phyloP scores from a whole-genome alignment of 768 basidiomycete species.

The Leucosporidium yakuticum region DNA sequence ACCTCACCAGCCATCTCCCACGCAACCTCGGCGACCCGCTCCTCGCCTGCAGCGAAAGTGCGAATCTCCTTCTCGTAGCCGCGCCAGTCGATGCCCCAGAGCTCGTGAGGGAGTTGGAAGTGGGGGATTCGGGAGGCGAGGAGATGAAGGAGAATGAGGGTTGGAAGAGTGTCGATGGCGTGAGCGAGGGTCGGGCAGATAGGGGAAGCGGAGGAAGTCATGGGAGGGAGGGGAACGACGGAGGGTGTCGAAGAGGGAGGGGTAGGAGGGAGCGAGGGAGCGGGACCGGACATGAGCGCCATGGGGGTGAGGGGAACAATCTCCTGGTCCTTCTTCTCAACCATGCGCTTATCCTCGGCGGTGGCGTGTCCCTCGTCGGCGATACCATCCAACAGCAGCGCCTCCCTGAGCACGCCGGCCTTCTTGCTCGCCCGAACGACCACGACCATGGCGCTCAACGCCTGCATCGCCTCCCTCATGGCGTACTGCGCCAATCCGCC shows the following conservation, averaged over 20 bases:
- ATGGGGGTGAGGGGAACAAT: slow-evolving; percentile 17
- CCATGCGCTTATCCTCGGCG: neutral
- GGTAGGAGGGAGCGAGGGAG: neutral
- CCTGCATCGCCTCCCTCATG: slow-evolving; percentile 40
- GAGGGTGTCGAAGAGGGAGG: neutral
- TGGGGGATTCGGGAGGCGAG: slow-evolving; percentile 34
- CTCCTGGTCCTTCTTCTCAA: neutral
- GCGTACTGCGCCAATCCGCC: slow-evolving; percentile 31
- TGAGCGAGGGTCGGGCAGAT: slow-evolving; percentile 33
- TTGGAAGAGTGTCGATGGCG: slow-evolving; percentile 34
- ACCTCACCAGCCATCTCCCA: slow-evolving; percentile 36
- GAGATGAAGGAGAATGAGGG: slow-evolving; percentile 37
- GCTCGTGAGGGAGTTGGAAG: slow-evolving; percentile 35
- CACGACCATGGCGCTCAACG: slow-evolving; percentile 34
- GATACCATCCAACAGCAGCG: slow-evolving; percentile 6
- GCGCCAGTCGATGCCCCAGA: slow-evolving; percentile 35
- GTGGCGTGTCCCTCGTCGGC: neutral
- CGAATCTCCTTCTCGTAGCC: slow-evolving; percentile 36
- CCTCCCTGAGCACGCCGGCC: slow-evolving; percentile 5
- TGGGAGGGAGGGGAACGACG: neutral
- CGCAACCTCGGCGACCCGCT: slow-evolving; percentile 37
- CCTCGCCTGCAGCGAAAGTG: slow-evolving; percentile 37
- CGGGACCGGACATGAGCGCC: slow-evolving; percentile 18
- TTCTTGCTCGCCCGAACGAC: slow-evolving; percentile 27
- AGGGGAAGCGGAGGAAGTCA: slow-evolving; percentile 5